A percentile compares a stretch with the other conserved stretches of the same genome.
Conservation (phyloP, 306 rosid species). For the Malus sylvestris region DNA sequence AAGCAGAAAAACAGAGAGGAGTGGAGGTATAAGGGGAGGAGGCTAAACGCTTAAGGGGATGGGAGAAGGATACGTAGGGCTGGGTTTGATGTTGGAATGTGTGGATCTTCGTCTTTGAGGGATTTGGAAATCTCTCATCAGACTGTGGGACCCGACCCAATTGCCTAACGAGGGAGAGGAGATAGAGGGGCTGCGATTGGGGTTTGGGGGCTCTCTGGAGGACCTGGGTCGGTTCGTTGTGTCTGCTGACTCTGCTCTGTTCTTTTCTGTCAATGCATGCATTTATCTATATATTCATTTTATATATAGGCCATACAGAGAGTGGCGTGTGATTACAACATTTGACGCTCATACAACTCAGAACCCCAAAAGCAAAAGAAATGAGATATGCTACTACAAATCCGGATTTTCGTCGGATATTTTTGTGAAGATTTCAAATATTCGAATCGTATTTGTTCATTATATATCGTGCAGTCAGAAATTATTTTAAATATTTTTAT, state of each 20-base stretch:
- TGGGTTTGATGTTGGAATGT: constrained; percentile 7
- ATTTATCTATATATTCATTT: too few species aligned
- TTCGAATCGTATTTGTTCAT: too few species aligned
- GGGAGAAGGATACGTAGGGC: constrained; percentile 23
- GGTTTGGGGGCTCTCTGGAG: neutral
- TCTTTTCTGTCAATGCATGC: neutral
- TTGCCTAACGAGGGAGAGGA: neutral
- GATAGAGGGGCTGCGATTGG: neutral
- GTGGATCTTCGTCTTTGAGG: constrained; percentile 16
- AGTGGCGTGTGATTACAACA: neutral
- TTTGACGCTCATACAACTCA: neutral
- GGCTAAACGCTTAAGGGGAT: neutral
- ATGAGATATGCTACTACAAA: neutral
- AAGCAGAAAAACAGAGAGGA: neutral
- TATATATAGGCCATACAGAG: neutral
- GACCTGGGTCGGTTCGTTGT: constrained; percentile 7
- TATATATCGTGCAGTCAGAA: rapidly evolving
- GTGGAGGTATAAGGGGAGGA: neutral
- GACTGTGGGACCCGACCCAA: constrained; percentile 33
- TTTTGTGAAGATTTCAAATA: too few species aligned
- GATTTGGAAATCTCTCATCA: neutral
- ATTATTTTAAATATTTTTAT: too few species aligned
- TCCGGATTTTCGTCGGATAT: too few species aligned
- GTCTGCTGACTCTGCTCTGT: neutral
- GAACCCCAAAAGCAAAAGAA: neutral